phyloP scores from a whole-genome alignment of 768 basidiomycete species.

The Boletus rubroflammeus region DNA sequence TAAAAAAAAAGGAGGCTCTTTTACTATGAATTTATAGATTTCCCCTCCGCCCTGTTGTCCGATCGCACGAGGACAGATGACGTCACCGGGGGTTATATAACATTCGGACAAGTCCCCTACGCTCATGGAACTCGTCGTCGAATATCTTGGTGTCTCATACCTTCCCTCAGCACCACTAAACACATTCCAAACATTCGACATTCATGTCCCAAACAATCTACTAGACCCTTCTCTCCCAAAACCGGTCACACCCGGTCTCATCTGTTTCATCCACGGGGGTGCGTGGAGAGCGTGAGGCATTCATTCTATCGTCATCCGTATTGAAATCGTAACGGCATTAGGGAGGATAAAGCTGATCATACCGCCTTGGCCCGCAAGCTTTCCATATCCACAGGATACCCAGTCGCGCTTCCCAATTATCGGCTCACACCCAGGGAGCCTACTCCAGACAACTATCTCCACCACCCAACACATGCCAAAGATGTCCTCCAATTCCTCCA shows the following conservation, averaged over 20 bases:
- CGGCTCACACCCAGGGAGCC: conserved; percentile 54
- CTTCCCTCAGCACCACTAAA: conserved; percentile 21
- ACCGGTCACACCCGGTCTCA: conserved; percentile 34
- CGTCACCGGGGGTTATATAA: conserved; percentile 21
- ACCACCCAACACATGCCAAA: conserved; percentile 68
- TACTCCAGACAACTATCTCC: conserved; percentile 37
- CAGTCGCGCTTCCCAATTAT: conserved; percentile 77
- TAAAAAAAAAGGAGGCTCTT: neutral
- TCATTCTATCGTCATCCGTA: neutral
- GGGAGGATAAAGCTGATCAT: conserved; percentile 72
- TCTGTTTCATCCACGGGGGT: conserved; percentile 80
- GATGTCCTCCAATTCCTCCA: conserved; percentile 62
- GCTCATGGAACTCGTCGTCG: conserved; percentile 12
- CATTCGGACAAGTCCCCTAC: too few relatives aligned
- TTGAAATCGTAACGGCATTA: conserved; percentile 28
- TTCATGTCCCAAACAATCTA: conserved; percentile 38
- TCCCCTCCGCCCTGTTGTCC: neutral
- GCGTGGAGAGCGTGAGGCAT: conserved; percentile 72
- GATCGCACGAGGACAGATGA: conserved; percentile 27
- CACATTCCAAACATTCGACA: conserved; percentile 49
- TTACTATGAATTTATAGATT: conserved; percentile 16
- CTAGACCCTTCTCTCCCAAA: neutral
- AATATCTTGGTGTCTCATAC: conserved; percentile 36
- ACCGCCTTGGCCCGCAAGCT: conserved; percentile 50
- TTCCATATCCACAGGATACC: conserved; percentile 43